Conservation (phyloP, 2,329 filamentous ascomycete genomes). For the Colletotrichum coccodes region DNA sequence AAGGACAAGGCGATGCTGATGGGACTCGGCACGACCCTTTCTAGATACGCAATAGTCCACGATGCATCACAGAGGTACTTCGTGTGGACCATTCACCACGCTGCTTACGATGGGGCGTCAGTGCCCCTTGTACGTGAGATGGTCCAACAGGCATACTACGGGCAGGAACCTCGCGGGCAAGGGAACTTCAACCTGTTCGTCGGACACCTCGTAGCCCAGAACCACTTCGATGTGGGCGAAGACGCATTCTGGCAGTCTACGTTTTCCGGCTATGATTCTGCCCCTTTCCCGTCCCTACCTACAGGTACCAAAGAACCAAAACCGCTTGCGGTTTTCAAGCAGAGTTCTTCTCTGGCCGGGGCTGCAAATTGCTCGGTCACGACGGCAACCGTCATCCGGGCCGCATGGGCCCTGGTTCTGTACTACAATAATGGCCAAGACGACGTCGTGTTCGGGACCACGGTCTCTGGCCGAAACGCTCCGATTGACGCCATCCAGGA, state of each 20-base stretch:
- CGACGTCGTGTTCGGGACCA: constrained; percentile 47
- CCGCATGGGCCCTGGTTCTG: constrained; percentile 62
- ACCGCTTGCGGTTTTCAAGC: too few species aligned
- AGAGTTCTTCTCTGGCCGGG: background rate
- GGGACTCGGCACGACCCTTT: background rate
- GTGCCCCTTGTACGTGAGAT: background rate
- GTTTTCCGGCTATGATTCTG: too few species aligned
- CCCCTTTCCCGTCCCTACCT: too few species aligned
- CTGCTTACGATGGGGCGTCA: constrained; percentile 33
- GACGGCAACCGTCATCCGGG: constrained; percentile 35
- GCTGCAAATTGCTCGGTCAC: constrained; percentile 22
- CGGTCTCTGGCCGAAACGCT: constrained; percentile 49
- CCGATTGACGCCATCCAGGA: constrained; percentile 35
- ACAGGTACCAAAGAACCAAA: too few species aligned
- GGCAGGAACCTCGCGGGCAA: too few species aligned
- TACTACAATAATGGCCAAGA: constrained; percentile 52
- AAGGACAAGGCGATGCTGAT: background rate
- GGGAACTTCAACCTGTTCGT: too few species aligned
- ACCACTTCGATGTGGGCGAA: constrained; percentile 26
- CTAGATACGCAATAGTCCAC: too few species aligned
- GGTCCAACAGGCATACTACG: constrained; percentile 17
- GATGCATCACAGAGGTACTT: constrained; percentile 34
- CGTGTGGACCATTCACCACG: constrained; percentile 35
- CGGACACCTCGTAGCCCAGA: background rate
- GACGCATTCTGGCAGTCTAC: too few species aligned